phyloP scores from a whole-genome alignment of 352 stramenopile species.

The Phytophthora palmivora region DNA sequence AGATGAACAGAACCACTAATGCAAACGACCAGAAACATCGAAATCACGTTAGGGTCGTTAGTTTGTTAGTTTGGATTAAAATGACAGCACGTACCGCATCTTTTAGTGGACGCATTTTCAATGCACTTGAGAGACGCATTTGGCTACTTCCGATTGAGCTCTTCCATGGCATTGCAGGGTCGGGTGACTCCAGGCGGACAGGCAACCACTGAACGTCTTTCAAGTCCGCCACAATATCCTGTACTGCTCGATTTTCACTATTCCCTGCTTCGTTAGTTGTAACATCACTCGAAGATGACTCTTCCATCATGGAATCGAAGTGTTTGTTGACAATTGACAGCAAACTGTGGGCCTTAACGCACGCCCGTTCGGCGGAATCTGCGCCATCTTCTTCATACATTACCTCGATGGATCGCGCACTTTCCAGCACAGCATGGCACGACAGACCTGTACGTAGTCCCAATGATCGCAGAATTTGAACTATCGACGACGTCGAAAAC shows the following conservation, averaged over 20 bases:
- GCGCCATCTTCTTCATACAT: constrained; percentile 42
- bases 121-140: constrained; percentile 46
- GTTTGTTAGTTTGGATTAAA: background rate
- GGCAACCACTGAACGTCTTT: constrained; percentile 54
- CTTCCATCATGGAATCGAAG: constrained; percentile 67
- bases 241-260: constrained; percentile 21
- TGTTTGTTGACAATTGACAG: constrained; percentile 78
- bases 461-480: constrained; percentile 62
- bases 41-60: constrained; percentile 13
- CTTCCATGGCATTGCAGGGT: constrained; percentile 73
- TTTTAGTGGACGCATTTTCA: constrained; percentile 51
- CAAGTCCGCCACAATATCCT: constrained; percentile 42
- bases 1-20: constrained; percentile 73
- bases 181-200: constrained; percentile 33
- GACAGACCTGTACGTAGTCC: constrained; percentile 69
- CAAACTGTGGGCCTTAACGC: constrained; percentile 58
- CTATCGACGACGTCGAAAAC: constrained; percentile 54
- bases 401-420: constrained; percentile 63
- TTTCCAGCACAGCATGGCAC: constrained; percentile 77
- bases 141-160: constrained; percentile 1
- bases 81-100: constrained; percentile 57
- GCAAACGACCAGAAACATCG: constrained; percentile 12
- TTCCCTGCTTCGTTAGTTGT: constrained; percentile 13
- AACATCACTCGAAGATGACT: constrained; percentile 18
- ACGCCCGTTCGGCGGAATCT: constrained; percentile 32